These are phyloP conservation scores for Malbranchea zuffiana DNA, from an alignment of 2,329 filamentous ascomycete species.

Conservation along the genomic window DNA sequence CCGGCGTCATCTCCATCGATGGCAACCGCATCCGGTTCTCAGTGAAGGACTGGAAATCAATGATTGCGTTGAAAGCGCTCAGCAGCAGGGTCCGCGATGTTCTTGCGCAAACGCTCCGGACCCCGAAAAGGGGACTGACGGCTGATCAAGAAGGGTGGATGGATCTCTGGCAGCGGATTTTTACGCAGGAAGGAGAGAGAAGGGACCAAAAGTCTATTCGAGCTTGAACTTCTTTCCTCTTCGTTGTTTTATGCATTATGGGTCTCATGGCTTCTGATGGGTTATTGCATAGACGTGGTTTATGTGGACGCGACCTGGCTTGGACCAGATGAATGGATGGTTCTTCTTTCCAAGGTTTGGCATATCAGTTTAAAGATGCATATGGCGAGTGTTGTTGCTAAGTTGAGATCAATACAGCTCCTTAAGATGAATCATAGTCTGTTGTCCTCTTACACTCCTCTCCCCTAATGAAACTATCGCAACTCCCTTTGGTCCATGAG, in stretches of 20 bases:
- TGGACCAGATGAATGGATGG: too few relatives aligned
- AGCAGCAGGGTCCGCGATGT: conserved; percentile 64
- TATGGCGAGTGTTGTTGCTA: background rate
- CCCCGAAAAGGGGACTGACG: conserved; percentile 34
- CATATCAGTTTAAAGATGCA: background rate
- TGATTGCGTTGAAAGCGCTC: conserved; percentile 78
- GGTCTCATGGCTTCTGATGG: too few relatives aligned
- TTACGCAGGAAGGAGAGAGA: conserved; percentile 24
- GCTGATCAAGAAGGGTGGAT: conserved; percentile 63
- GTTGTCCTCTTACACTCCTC: too few relatives aligned
- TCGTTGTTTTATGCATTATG: background rate
- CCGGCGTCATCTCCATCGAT: conserved; percentile 77
- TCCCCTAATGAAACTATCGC: too few relatives aligned
- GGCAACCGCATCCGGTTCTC: conserved; percentile 77
- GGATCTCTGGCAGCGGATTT: conserved; percentile 62
- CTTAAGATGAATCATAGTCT: too few relatives aligned
- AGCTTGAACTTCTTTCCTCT: background rate
- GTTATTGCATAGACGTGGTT: too few relatives aligned
- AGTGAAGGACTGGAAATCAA: conserved; percentile 77
- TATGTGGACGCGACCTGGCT: too few relatives aligned
- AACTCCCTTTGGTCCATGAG: too few relatives aligned
- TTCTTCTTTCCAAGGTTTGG: background rate
- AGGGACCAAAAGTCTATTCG: conserved; percentile 2
- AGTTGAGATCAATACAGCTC: too few relatives aligned
- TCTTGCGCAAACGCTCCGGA: conserved; percentile 54